These are phyloP conservation scores for Chalciporus chontae DNA, from an alignment of 768 basidiomycete genomes.

Conservation along the genomic window DNA sequence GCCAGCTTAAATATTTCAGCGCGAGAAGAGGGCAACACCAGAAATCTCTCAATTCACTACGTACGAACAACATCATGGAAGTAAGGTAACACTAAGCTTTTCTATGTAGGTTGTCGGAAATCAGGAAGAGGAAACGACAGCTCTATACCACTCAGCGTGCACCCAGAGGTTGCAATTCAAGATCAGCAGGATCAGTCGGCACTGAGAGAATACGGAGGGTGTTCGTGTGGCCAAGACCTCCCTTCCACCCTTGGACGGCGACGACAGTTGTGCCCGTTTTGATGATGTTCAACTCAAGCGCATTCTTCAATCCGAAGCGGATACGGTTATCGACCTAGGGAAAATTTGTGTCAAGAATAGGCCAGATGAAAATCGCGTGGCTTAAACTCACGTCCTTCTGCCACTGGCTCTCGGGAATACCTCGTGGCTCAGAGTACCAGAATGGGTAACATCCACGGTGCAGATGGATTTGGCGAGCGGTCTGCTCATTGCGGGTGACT, in stretches of 20 bases:
- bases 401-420: conserved; percentile 87
- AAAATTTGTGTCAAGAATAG: conserved; percentile 9
- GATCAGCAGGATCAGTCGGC: conserved; percentile 75
- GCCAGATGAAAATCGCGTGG: neutral
- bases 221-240: conserved; percentile 94
- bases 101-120: conserved; percentile 4
- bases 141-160: conserved; percentile 17
- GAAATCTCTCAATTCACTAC: conserved; percentile 1
- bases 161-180: conserved; percentile 65
- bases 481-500: conserved; percentile 97
- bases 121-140: neutral
- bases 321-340: conserved; percentile 82
- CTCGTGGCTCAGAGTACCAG: conserved; percentile 94
- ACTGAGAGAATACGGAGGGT: conserved; percentile 82
- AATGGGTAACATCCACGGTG: conserved; percentile 97
- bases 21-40: too few relatives aligned
- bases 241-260: conserved; percentile 99
- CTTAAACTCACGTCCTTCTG: conserved; percentile 80
- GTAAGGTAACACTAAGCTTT: conserved; percentile 1
- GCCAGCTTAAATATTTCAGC: too few relatives aligned
- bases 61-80: neutral
- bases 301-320: conserved; percentile 83
- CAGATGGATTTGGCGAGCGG: conserved; percentile 93
- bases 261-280: conserved; percentile 85
- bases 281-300: conserved; percentile 81